Percentiles rank a stretch among this genome's conserved stretches.
These are phyloP conservation scores for Microcos paniculata DNA, from an alignment of 345 rosid species.

Conservation along the genomic window DNA sequence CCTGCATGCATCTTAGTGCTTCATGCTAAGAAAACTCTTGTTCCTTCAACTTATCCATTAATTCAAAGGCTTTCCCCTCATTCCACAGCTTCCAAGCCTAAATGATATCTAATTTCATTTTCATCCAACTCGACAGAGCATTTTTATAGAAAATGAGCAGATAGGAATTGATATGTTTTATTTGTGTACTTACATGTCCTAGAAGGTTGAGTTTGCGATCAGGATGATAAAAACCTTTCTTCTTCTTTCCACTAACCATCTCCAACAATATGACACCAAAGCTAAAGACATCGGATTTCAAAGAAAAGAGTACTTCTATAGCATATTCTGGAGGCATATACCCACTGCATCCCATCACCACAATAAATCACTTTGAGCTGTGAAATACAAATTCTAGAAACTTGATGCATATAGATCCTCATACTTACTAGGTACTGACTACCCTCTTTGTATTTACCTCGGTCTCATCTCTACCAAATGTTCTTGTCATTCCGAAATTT, in stretches of 20 bases:
- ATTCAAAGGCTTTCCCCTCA: slow-evolving; percentile 30
- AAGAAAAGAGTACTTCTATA: slow-evolving; percentile 33
- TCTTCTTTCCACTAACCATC: slow-evolving; percentile 47
- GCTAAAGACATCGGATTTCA: slow-evolving; percentile 46
- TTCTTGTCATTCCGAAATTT: slow-evolving; percentile 38
- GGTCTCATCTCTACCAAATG: slow-evolving; percentile 19
- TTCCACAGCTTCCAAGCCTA: slow-evolving; percentile 53
- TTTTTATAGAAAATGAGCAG: not conserved
- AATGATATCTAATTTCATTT: not conserved
- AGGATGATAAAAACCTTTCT: slow-evolving; percentile 21
- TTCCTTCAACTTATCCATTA: slow-evolving; percentile 34
- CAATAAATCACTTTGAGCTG: not conserved
- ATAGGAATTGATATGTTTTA: not conserved
- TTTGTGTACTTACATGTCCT: slow-evolving; percentile 37
- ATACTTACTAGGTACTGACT: slow-evolving; percentile 34
- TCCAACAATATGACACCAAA: slow-evolving; percentile 45
- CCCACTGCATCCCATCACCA: slow-evolving; percentile 27
- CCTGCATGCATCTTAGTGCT: slow-evolving; percentile 47
- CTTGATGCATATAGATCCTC: not conserved
- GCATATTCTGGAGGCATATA: slow-evolving; percentile 51
- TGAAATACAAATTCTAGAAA: not conserved
- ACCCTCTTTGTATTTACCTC: slow-evolving; percentile 27
- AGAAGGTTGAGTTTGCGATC: slow-evolving; percentile 31
- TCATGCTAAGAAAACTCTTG: slow-evolving; percentile 24
- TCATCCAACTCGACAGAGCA: not conserved